phyloP scores from a whole-genome alignment of 164 flowering plant genomes.

The Warburgia ugandensis region DNA sequence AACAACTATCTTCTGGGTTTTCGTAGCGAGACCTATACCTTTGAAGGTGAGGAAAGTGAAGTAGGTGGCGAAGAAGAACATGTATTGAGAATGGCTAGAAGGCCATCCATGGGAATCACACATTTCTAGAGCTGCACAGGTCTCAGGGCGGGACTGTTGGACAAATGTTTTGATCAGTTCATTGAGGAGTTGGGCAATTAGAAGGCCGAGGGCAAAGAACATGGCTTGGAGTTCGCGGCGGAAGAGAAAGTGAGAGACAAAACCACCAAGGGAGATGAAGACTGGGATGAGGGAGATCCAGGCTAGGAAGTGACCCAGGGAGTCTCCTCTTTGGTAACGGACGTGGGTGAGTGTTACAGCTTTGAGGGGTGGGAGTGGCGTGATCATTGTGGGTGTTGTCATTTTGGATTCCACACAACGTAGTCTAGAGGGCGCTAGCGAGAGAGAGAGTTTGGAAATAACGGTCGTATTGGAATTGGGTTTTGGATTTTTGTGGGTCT shows the following conservation, averaged over 20 bases:
- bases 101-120: conserved; percentile 99
- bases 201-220: conserved; percentile 69
- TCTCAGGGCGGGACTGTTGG: conserved; percentile 75
- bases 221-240: conserved; percentile 82
- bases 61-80: conserved; percentile 83
- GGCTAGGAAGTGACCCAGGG: conserved; percentile 70
- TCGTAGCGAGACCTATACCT: conserved; percentile 24
- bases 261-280: conserved; percentile 81
- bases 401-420: too few relatives aligned
- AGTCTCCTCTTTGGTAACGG: conserved; percentile 66
- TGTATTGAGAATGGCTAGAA: conserved; percentile 85
- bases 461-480: too few relatives aligned
- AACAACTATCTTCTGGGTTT: too few relatives aligned
- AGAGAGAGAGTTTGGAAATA: too few relatives aligned
- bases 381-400: too few relatives aligned
- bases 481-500: too few relatives aligned
- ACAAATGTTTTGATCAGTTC: conserved; percentile 59
- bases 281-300: conserved; percentile 89
- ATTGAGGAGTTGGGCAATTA: conserved; percentile 69
- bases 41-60: conserved; percentile 40
- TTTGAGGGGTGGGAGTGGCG: too few relatives aligned
- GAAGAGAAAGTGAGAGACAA: conserved; percentile 70
- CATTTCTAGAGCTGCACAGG: conserved; percentile 66
- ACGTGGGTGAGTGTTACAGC: conserved; percentile 87
- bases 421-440: too few relatives aligned